Evolutionary conservation across 176 grass and related monocot species (phyloP), one percentile per base, ranked within the genome.

Genomic region (Stipa capillata): DNA sequence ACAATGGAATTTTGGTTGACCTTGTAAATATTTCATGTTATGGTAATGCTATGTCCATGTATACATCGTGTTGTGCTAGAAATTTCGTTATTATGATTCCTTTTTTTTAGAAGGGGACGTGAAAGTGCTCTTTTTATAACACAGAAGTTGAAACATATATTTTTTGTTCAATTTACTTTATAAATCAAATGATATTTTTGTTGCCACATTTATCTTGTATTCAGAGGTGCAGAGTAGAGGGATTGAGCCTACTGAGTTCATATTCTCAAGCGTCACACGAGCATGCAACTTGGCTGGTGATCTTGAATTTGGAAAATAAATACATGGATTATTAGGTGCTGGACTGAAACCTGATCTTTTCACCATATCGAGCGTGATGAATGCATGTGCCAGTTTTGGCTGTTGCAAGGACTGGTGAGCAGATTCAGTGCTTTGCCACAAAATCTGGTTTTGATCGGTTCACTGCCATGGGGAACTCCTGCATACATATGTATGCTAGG

Each of bases 401-500:
- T 34, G 15, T 92, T 82, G 82, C 78, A 44, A 85, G 87, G 69
- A 80, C 73, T 14, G 84, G 90, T 12, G 73, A 83, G 70, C 93
- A 96, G 64, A 90, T 96, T 42, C 90, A 92, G 56, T 85, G 87
- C 73, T 82, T 84, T 65, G 81, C 89, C 8, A 73, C 49, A 21
- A 95, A 90, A 65, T 84, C 65, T 62, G 89, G 93, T 67, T 87
- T 92, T 64, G 65, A 66, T 32, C 70, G 73, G 24, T 87, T 92
- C 73, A 87, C 79, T 69, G 59, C 76, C 44, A 80, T 85, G 48
- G 90, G 90, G 24, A 95, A 95, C 68, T 92, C 93, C 35, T 87
- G 84, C 58, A 89, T 95, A 52, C 87, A 84, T 67, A 92, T 95
- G 93, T 92, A 89, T 85, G 86, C 93, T 73, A 95, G 90, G 13